A percentile compares a stretch with the other conserved stretches of the same genome.
Conservation (phyloP, 2,329 filamentous ascomycete genomes). For the Microsporum canis region DNA sequence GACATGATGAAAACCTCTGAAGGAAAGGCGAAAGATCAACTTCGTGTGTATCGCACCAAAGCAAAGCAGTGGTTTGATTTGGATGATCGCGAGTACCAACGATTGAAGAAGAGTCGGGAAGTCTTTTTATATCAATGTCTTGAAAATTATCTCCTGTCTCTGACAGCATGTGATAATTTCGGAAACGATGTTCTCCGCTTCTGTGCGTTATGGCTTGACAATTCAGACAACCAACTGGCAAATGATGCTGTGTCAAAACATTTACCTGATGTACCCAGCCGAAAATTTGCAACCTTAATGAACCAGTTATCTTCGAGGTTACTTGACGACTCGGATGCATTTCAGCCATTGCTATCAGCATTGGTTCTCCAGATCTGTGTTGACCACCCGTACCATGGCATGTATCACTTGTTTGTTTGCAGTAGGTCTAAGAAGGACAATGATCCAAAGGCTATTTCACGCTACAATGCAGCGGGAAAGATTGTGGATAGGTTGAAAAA, state of each 20-base stretch:
- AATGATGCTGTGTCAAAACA: slow-evolving; percentile 65
- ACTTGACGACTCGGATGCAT: slow-evolving; percentile 55
- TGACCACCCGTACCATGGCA: slow-evolving; percentile 91
- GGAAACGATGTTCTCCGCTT: slow-evolving; percentile 86
- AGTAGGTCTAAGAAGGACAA: slow-evolving; percentile 55
- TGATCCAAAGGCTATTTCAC: slow-evolving; percentile 62
- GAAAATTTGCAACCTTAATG: slow-evolving; percentile 86
- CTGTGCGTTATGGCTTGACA: slow-evolving; percentile 85
- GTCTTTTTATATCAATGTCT: slow-evolving; percentile 80
- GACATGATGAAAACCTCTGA: slow-evolving; percentile 42
- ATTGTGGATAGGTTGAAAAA: slow-evolving; percentile 52
- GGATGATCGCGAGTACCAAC: slow-evolving; percentile 74
- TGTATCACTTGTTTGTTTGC: slow-evolving; percentile 91
- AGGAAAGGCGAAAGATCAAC: slow-evolving; percentile 44
- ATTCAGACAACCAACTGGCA: slow-evolving; percentile 61
- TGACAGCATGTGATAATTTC: slow-evolving; percentile 75
- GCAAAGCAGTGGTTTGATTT: slow-evolving; percentile 84
- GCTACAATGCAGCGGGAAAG: slow-evolving; percentile 59
- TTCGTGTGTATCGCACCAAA: slow-evolving; percentile 53
- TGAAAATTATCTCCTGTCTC: slow-evolving; percentile 81
- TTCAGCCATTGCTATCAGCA: slow-evolving; percentile 63
- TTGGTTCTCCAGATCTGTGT: slow-evolving; percentile 74
- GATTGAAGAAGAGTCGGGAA: slow-evolving; percentile 62
- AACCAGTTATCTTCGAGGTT: slow-evolving; percentile 94
- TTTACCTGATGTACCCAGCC: slow-evolving; percentile 64